Base-by-base conservation (phyloP, 2,329 filamentous ascomycete genomes). In the Scedosporium minutisporum region DNA sequence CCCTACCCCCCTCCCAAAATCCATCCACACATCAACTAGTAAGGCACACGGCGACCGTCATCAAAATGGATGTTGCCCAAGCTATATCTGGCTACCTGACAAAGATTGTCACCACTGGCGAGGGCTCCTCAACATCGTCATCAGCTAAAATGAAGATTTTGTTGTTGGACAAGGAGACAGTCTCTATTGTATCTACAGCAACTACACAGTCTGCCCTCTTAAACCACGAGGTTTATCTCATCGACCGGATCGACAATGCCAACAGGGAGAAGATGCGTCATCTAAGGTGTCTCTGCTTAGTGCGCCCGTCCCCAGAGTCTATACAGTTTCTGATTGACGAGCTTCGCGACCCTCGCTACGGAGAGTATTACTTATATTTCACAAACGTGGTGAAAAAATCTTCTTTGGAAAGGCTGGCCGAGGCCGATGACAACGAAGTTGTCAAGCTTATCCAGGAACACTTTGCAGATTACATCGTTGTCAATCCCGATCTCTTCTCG, bases 381-480 rank as follows among this genome's bases (percentile, higher is more conserved):
- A 97, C 92, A 80, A 99, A 99, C 73, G 89, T 99, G 64, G 88
- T 95, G 71, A 96, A 96, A 75, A 99, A 99, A 76, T 97, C 95
- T 1, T 90, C 93, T 0, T 81, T 99, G 25, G 95, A 99, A 74
- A 86, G 95, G 53, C 80, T 99, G 53, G 95, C 95, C 41, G 96
- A 99, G 79, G 93, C 95, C 27, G 95, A 99, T 72, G 93, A 97
- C 68, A 92, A 99, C 71, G 96, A 99, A 76, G 91, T 99, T 42
- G 93, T 99, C 66, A 96, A 93, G 71, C 81, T 86, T 12, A 89
- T 99, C 1, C 93, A 97, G 71, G 95, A 99, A 76, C 91, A 96
- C 73, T 99, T 97, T 74, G 92, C 93, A 65, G 95, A 99, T 73
- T 99, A 93, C 71, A 84, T 95, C 57, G 92, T 97, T 71, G 86